These are phyloP conservation scores for Aspergillus calidoustus DNA, from an alignment of 2,329 filamentous ascomycete species.

Conservation along the genomic window DNA sequence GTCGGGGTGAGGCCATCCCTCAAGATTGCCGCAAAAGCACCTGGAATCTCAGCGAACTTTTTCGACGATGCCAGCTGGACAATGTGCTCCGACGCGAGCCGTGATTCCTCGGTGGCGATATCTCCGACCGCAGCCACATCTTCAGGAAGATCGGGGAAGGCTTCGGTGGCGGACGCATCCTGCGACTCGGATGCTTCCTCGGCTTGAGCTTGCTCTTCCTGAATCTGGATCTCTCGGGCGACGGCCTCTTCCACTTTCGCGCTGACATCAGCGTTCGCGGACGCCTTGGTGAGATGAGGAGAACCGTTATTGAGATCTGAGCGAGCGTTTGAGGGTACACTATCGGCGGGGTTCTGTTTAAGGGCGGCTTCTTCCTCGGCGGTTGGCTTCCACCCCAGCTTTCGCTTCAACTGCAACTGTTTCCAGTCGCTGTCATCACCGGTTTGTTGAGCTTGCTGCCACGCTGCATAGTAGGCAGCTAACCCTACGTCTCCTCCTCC, in stretches of 20 bases:
- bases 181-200: slow-evolving; percentile 41
- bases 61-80: slow-evolving; percentile 71
- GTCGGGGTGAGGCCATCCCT: slow-evolving; percentile 80
- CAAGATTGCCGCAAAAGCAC: slow-evolving; percentile 88
- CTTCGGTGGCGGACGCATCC: slow-evolving; percentile 30
- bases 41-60: slow-evolving; percentile 85
- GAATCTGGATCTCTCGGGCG: slow-evolving; percentile 73
- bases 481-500: slow-evolving; percentile 66
- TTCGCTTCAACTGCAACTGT: slow-evolving; percentile 85
- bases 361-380: slow-evolving; percentile 45
- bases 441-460: slow-evolving; percentile 75
- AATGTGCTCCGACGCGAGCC: slow-evolving; percentile 78
- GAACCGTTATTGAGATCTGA: slow-evolving; percentile 61
- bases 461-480: slow-evolving; percentile 89
- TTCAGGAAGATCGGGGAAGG: slow-evolving; percentile 32
- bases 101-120: slow-evolving; percentile 64
- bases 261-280: slow-evolving; percentile 56
- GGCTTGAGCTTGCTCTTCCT: slow-evolving; percentile 56
- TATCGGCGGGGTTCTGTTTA: slow-evolving; percentile 30
- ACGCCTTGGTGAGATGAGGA: slow-evolving; percentile 63
- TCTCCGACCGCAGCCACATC: slow-evolving; percentile 48
- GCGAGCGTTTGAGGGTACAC: slow-evolving; percentile 46
- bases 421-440: slow-evolving; percentile 82
- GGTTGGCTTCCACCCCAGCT: slow-evolving; percentile 81
- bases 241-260: slow-evolving; percentile 86